Percentiles rank a stretch among this genome's conserved stretches.
phyloP scores from a whole-genome alignment of 176 grass and related monocot genomes.

The Poa pratensis region DNA sequence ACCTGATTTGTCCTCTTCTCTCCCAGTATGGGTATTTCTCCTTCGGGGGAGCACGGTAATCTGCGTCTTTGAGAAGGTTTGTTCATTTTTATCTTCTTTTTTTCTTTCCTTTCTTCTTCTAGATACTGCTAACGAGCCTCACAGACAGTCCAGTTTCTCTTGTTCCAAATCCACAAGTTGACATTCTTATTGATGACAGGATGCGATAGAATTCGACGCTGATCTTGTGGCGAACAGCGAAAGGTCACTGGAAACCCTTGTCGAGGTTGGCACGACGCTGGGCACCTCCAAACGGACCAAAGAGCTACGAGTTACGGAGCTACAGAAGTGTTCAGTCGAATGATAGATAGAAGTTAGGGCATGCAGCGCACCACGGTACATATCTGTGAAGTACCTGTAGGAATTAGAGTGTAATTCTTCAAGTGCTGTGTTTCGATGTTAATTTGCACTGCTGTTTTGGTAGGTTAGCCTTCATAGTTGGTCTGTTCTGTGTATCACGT shows the following conservation, averaged over 20 bases:
- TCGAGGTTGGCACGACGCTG: constrained; percentile 69
- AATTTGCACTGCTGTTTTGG: neutral
- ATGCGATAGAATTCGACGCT: constrained; percentile 75
- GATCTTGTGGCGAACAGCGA: constrained; percentile 78
- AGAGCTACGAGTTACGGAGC: constrained; percentile 20
- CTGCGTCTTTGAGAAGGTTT: constrained; percentile 95
- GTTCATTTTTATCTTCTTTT: neutral
- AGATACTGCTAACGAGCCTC: neutral
- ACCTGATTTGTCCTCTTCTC: constrained; percentile 32
- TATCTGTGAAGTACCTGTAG: constrained; percentile 26
- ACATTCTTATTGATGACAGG: constrained; percentile 33
- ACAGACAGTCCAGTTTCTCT: neutral
- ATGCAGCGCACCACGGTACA: neutral
- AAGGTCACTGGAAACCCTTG: constrained; percentile 92
- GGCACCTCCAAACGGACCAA: constrained; percentile 60
- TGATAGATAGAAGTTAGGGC: constrained; percentile 7
- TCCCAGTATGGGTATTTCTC: constrained; percentile 94
- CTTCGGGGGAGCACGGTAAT: constrained; percentile 99
- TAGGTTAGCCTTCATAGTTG: neutral
- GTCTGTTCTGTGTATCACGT: no score
- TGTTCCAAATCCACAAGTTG: neutral
- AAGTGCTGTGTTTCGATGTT: neutral
- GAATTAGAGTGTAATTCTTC: neutral
- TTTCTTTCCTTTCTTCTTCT: neutral
- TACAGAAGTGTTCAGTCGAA: constrained; percentile 54